These are phyloP conservation scores for Xanthoparmelia taractica DNA, from an alignment of 495 filamentous ascomycete species.

Conservation along the genomic window DNA sequence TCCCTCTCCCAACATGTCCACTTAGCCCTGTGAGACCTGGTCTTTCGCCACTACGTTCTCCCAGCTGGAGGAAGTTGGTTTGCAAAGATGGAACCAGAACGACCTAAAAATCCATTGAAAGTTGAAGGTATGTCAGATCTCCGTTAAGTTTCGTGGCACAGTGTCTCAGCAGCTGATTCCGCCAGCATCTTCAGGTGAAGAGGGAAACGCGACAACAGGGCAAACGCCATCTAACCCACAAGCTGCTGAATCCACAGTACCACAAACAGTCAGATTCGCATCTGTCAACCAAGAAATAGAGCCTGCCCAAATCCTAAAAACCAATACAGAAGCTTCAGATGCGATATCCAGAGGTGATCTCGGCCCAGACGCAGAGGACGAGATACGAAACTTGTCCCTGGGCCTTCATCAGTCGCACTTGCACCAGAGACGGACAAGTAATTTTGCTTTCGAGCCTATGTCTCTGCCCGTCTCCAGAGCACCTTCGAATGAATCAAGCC, in stretches of 20 bases:
- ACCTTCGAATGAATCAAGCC: constrained; percentile 35
- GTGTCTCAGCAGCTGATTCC: constrained; percentile 10
- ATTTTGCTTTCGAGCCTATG: constrained; percentile 79
- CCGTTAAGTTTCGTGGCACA: not conserved
- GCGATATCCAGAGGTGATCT: constrained; percentile 31
- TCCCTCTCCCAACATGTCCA: constrained; percentile 8
- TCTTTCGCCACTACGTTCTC: not conserved
- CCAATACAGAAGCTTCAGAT: constrained; percentile 32
- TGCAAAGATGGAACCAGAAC: constrained; percentile 4
- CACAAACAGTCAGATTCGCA: constrained; percentile 68
- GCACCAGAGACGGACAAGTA: constrained; percentile 72
- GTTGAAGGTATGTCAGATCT: constrained; percentile 7
- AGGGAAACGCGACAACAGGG: constrained; percentile 24
- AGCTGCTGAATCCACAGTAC: constrained; percentile 23
- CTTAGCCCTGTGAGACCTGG: constrained; percentile 2
- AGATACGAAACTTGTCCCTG: constrained; percentile 64
- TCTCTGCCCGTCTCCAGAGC: constrained; percentile 82
- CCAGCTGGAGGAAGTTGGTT: not conserved
- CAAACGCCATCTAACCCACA: constrained; percentile 4
- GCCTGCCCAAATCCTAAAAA: constrained; percentile 39
- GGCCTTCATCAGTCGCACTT: constrained; percentile 63
- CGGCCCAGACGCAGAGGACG: constrained; percentile 49
- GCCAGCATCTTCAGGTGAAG: constrained; percentile 19
- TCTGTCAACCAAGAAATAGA: constrained; percentile 73
- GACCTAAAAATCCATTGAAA: not conserved